phyloP scores from a whole-genome alignment of 2,329 filamentous ascomycete genomes.

The Paecilomyces formosus region DNA sequence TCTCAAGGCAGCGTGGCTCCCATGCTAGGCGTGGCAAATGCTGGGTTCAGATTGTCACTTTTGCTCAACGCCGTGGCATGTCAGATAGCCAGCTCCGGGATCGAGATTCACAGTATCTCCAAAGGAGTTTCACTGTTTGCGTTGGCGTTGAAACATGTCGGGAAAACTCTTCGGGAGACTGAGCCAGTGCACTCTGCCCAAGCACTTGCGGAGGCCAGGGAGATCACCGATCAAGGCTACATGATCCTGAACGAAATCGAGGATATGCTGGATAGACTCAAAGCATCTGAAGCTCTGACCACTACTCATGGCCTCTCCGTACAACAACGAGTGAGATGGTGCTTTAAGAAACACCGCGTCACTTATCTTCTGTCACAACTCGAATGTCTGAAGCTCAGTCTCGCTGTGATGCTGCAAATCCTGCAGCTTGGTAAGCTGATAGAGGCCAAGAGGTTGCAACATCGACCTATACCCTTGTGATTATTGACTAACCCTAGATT shows the following conservation, averaged over 20 bases:
- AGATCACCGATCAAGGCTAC: slow-evolving; percentile 32
- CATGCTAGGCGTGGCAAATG: slow-evolving; percentile 12
- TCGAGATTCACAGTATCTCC: slow-evolving; percentile 36
- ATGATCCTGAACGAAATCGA: slow-evolving; percentile 35
- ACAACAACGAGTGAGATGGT: slow-evolving; percentile 32
- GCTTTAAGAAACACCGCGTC: slow-evolving; percentile 35
- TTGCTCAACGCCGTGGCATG: slow-evolving; percentile 36
- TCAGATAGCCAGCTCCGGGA: slow-evolving; percentile 29
- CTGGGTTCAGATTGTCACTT: slow-evolving; percentile 33
- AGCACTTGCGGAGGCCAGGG: slow-evolving; percentile 26
- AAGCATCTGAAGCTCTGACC: slow-evolving; percentile 16
- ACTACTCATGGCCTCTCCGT: slow-evolving; percentile 18
- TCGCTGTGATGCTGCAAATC: slow-evolving; percentile 31
- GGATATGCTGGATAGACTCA: slow-evolving; percentile 31
- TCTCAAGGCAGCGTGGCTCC: slow-evolving; percentile 10
- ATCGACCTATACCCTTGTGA: background rate
- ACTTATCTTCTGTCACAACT: slow-evolving; percentile 35
- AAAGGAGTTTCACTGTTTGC: slow-evolving; percentile 35
- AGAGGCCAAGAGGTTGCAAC: slow-evolving; percentile 15
- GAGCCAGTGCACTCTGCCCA: slow-evolving; percentile 24
- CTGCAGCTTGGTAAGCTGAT: slow-evolving; percentile 30
- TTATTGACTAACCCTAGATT: background rate
- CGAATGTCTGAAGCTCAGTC: slow-evolving; percentile 33
- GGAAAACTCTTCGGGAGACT: slow-evolving; percentile 21
- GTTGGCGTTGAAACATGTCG: slow-evolving; percentile 31